A percentile compares a stretch with the other conserved stretches of the same genome.
Evolutionary conservation across 345 rosid genomes (phyloP).

Genomic region (Syzygium aqueum): DNA sequence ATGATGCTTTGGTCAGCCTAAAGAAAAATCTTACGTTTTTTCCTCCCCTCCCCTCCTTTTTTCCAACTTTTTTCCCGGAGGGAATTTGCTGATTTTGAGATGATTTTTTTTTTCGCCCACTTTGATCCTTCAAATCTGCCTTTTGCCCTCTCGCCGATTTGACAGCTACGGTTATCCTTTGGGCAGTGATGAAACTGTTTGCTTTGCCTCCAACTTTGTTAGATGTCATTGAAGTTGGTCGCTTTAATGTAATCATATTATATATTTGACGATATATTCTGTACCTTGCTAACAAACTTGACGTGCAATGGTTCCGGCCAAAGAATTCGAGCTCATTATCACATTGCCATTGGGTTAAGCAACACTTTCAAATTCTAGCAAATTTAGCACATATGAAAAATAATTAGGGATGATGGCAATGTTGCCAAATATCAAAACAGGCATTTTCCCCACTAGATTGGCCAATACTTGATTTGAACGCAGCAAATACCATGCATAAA

Average conservation of each 20-base stretch:
- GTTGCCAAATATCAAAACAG: too few species aligned
- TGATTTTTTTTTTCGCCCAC: not conserved
- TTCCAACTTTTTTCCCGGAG: not conserved
- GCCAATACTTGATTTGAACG: too few species aligned
- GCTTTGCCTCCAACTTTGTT: not conserved
- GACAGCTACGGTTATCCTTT: not conserved
- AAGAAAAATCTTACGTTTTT: not conserved
- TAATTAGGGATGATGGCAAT: not conserved
- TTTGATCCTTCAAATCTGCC: not conserved
- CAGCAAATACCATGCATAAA: not conserved
- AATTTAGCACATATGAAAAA: not conserved
- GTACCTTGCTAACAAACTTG: not conserved
- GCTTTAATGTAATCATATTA: not conserved
- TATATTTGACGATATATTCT: not conserved
- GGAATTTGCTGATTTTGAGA: not conserved
- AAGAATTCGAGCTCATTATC: not conserved
- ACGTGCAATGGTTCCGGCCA: not conserved
- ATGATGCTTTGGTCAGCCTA: not conserved
- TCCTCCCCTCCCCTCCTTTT: not conserved
- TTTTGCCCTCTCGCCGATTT: not conserved
- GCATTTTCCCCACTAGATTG: not conserved
- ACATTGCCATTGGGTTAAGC: not conserved
- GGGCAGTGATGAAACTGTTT: not conserved
- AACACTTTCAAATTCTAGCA: not conserved
- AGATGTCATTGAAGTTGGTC: not conserved